Base-by-base conservation (phyloP, 2,329 filamentous ascomycete genomes). In the Pezicula radicicola region DNA sequence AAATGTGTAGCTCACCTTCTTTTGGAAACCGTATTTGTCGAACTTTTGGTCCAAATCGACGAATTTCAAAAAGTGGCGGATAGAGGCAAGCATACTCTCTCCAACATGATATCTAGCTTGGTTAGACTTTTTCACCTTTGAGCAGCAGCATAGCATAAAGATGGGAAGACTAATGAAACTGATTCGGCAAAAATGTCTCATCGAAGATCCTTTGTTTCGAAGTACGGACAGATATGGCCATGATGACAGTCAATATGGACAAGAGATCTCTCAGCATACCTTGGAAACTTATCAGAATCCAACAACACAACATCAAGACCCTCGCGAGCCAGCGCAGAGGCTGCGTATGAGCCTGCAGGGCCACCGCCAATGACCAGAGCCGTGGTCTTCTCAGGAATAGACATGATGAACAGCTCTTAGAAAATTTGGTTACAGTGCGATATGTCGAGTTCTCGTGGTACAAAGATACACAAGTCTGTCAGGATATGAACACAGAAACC, bases 321-420 rank as follows among this genome's bases (percentile, higher is more conserved):
- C 55, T 78, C 75, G 1, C 73, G 68, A 1, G 74, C 73, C 8
- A 78, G 60, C 1, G 59, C 70, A 0, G 68, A 55, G 4, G 75
- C 73, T 1, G 72, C 54, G 49, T 75, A 78, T 0, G 75, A 76
- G 4, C 75, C 74, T 1, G 58, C 72, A 7, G 75, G 75, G 4
- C 75, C 75, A 25, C 72, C 74, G 6, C 74, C 74, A 1, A 75
- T 56, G 6, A 77, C 71, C 2, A 75, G 63, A 19, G 50, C 49
- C 16, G 44, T 43, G 27, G 40, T 42, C 40, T 18, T 42, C 36
- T 30, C 25, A 46, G 21, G 21, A 35, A 35, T 35, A 13, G 25
- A 27, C 13, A 33, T 46, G 25, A 10, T 35, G 33, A 30, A 12
- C 36, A 15, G 6, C 44, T 19, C 42, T 12, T 25, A 12, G 49